phyloP scores from a whole-genome alignment of 495 filamentous ascomycete genomes.

The Talaromyces ruber region DNA sequence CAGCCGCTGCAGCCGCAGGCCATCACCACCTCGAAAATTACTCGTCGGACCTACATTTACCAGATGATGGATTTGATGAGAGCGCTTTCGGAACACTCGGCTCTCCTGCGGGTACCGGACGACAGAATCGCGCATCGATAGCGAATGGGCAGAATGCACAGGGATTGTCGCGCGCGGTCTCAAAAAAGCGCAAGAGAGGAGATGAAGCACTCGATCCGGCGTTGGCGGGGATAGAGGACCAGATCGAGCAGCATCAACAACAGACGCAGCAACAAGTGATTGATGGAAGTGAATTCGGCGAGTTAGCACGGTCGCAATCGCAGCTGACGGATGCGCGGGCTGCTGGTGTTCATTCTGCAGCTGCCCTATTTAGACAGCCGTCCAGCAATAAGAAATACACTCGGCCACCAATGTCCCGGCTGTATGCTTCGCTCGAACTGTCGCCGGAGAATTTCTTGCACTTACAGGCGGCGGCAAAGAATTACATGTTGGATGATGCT shows the following conservation, averaged over 20 bases:
- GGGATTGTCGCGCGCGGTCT: constrained; percentile 48
- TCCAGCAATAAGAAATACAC: constrained; percentile 51
- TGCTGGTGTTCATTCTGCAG: constrained; percentile 48
- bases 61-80: constrained; percentile 35
- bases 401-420: constrained; percentile 52
- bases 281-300: constrained; percentile 24
- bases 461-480: constrained; percentile 51
- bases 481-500: constrained; percentile 50
- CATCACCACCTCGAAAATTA: constrained; percentile 33
- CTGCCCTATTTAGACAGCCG: constrained; percentile 47
- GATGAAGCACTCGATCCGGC: constrained; percentile 40
- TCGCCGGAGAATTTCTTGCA: constrained; percentile 50
- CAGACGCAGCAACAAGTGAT: constrained; percentile 2
- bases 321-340: constrained; percentile 39
- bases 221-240: constrained; percentile 21
- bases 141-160: constrained; percentile 73
- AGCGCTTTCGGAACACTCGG: constrained; percentile 27
- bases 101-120: constrained; percentile 16
- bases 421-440: constrained; percentile 49
- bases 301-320: constrained; percentile 22
- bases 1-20: constrained; percentile 27
- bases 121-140: constrained; percentile 15
- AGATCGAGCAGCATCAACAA: constrained; percentile 21
- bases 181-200: constrained; percentile 37
- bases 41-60: constrained; percentile 30